phyloP scores from a whole-genome alignment of 768 basidiomycete species.

The Suillus cothurnatus region DNA sequence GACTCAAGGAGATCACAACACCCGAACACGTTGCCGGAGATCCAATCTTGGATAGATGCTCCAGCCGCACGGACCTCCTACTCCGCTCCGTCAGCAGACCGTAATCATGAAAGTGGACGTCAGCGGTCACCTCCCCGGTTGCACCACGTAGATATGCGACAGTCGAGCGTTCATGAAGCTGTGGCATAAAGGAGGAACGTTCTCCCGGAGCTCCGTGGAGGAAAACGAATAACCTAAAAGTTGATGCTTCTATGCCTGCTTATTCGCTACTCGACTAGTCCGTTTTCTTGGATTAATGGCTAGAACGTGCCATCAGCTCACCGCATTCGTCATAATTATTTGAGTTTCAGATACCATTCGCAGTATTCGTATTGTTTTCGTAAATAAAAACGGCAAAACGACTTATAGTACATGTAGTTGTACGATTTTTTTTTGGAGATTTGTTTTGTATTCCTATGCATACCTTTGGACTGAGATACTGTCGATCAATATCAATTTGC shows the following conservation, averaged over 20 bases:
- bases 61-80: constrained; percentile 28
- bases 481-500: constrained; percentile 7
- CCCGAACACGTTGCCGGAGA: constrained; percentile 45
- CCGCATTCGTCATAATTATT: constrained; percentile 23
- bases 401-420: constrained; percentile 23
- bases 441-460: constrained; percentile 31
- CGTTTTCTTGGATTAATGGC: constrained; percentile 26
- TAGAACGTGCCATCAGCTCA: constrained; percentile 19
- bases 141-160: constrained; percentile 35
- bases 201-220: constrained; percentile 18
- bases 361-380: constrained; percentile 27
- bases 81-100: constrained; percentile 32
- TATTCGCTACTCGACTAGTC: constrained; percentile 12
- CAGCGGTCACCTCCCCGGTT: constrained; percentile 36
- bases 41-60: constrained; percentile 50
- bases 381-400: constrained; percentile 19
- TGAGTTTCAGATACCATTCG: constrained; percentile 18
- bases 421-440: constrained; percentile 34
- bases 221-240: constrained; percentile 8
- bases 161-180: constrained; percentile 31
- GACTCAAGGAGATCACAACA: constrained; percentile 37
- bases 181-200: constrained; percentile 26
- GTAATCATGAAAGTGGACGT: constrained; percentile 33
- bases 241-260: constrained; percentile 14
- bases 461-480: too few species aligned